These are phyloP conservation scores for Fabrea salina DNA, from an alignment of 169 alveolate genomes.

Conservation along the genomic window DNA sequence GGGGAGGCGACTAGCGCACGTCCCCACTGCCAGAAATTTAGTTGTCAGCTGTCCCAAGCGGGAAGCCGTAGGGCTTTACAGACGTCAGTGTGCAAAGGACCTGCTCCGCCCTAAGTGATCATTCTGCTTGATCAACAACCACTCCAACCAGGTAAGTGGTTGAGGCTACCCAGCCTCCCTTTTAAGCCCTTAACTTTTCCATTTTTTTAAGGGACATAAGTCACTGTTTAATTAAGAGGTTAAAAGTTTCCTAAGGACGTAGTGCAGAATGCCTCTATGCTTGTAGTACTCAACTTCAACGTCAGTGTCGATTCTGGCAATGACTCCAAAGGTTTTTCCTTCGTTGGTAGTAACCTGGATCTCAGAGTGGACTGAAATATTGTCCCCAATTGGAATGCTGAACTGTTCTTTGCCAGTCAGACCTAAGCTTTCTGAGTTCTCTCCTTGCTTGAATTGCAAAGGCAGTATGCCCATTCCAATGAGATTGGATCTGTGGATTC, in stretches of 20 bases:
- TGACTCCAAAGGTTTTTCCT: slow-evolving; percentile 45
- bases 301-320: slow-evolving; percentile 68
- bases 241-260: slow-evolving; percentile 87
- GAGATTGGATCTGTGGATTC: slow-evolving; percentile 95
- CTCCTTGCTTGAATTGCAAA: slow-evolving; percentile 87
- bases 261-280: slow-evolving; percentile 88
- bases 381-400: neutral
- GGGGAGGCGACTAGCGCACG: no score
- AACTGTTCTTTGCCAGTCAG: slow-evolving; percentile 72
- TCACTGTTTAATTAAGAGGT: no score
- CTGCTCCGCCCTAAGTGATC: no score
- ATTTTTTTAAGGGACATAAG: no score
- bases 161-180: no score
- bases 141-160: no score
- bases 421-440: slow-evolving; percentile 86
- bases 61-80: no score
- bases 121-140: no score
- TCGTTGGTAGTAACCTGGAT: neutral
- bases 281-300: slow-evolving; percentile 85
- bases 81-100: no score
- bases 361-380: neutral
- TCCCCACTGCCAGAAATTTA: no score
- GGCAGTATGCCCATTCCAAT: slow-evolving; percentile 97
- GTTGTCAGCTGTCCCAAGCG: no score
- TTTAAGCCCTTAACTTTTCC: no score